Base-by-base conservation (phyloP, 345 rosid species). In the Salix brachista region DNA sequence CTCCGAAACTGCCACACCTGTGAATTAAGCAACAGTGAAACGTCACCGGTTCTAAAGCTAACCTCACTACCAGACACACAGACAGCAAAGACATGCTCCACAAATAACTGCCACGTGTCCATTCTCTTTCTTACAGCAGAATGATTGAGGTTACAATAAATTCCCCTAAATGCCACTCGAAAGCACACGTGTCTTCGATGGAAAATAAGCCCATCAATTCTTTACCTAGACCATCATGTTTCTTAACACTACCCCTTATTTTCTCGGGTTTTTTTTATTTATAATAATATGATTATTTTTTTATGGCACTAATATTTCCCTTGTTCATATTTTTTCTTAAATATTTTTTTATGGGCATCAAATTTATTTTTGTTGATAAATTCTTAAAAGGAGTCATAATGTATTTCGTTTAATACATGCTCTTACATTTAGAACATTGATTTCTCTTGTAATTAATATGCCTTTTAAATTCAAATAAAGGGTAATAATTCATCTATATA, bases 71-170 rank as follows among this genome's bases (percentile, higher is more conserved):
- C 67, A n/a, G 37, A 46, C 74, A 69, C 64, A 4, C 4, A 52
- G 42, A 39, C 71, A 52, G 66, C 71, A 28, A 42, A 46, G 23
- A 42, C 56, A 65, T 67, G 65, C 23, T 68, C 77, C 84, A 77
- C 78, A 64, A n/a, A 14, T 28, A 60, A 76, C 77, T 72, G 73
- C 79, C 83, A 86, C 83, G 87, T 82, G 83, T 74, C 32, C 34
- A 34, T 0, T 48, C 48, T 44, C 44, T 41, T 23, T 42, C 75
- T 52, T 30, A 36, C 75, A 64, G 0, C 67, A 58, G 77, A 73
- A 87, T 84, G 84, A 83, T 80, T 85, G 85, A 67, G 64, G 30
- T 26, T 5, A 0, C 0, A 1, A 7, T 19, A 21, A 76, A 37
- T 68, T 75, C 28, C 82, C 82, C 56, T n/a, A 67, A 41, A 56